These are phyloP conservation scores for Apiospora saccharicola DNA, from an alignment of 2,329 filamentous ascomycete species.

Conservation along the genomic window DNA sequence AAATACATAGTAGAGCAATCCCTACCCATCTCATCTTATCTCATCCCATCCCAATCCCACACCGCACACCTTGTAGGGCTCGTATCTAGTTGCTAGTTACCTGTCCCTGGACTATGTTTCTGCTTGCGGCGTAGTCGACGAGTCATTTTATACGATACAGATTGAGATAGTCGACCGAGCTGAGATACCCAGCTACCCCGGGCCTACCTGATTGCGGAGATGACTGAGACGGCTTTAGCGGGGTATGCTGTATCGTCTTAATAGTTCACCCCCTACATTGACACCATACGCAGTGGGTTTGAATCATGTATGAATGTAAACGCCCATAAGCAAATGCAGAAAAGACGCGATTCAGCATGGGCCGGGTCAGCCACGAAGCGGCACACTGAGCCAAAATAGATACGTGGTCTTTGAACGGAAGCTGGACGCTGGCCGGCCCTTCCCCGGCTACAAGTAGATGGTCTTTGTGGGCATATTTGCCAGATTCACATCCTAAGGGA, in stretches of 20 bases:
- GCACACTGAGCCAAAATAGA: not conserved
- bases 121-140: not conserved
- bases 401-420: not conserved
- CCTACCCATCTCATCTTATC: too few relatives aligned
- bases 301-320: constrained; percentile 7
- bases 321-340: not conserved
- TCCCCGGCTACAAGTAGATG: not conserved
- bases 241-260: not conserved
- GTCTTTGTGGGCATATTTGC: not conserved
- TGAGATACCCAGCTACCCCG: not conserved
- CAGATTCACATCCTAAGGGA: not conserved
- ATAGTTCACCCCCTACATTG: not conserved
- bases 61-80: constrained; percentile 17
- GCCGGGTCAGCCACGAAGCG: not conserved
- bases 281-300: not conserved
- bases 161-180: not conserved
- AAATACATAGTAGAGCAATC: not conserved
- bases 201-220: constrained; percentile 2
- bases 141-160: not conserved
- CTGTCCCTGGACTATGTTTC: not conserved
- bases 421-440: not conserved
- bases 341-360: not conserved
- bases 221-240: constrained; percentile 5
- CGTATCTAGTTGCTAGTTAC: not conserved
- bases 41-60: not conserved